Evolutionary conservation across 805 yeast genomes (phyloP).

Genomic region (Sungouiozyma ichnusensis): DNA sequence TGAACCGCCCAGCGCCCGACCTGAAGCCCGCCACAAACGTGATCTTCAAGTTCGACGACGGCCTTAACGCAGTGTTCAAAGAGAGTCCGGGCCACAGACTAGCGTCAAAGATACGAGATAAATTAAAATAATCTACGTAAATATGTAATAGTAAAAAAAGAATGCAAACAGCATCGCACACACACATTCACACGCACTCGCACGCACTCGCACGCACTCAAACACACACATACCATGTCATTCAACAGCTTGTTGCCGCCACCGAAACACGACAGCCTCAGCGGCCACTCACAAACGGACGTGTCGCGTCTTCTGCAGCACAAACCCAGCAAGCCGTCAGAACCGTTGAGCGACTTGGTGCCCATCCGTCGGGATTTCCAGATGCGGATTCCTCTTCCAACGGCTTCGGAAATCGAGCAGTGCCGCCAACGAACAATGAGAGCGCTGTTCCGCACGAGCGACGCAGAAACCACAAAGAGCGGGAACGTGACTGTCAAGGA

Average conservation of each 20-base stretch:
- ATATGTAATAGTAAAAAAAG: neutral
- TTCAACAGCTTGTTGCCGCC: neutral
- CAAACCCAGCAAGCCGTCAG: no score
- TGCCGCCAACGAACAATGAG: constrained; percentile 42
- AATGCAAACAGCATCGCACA: neutral
- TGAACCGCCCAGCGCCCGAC: neutral
- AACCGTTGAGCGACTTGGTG: no score
- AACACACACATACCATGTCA: neutral
- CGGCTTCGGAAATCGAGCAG: constrained; percentile 35
- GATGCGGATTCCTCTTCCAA: constrained; percentile 35
- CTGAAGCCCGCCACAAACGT: neutral
- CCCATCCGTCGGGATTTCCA: constrained; percentile 31
- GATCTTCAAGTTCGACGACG: constrained; percentile 5
- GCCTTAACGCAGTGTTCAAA: constrained; percentile 2
- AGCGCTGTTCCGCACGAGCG: constrained; percentile 37
- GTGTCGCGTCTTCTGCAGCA: no score
- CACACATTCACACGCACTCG: neutral
- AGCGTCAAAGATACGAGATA: constrained; percentile 18
- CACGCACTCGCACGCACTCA: neutral
- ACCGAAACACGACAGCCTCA: neutral
- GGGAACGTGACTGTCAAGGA: constrained; percentile 1
- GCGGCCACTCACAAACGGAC: no score
- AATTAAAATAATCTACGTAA: constrained; percentile 8
- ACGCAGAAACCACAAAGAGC: constrained; percentile 1
- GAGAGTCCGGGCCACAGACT: constrained; percentile 14